phyloP scores from a whole-genome alignment of 2,329 filamentous ascomycete species.

The Botrytis aclada region DNA sequence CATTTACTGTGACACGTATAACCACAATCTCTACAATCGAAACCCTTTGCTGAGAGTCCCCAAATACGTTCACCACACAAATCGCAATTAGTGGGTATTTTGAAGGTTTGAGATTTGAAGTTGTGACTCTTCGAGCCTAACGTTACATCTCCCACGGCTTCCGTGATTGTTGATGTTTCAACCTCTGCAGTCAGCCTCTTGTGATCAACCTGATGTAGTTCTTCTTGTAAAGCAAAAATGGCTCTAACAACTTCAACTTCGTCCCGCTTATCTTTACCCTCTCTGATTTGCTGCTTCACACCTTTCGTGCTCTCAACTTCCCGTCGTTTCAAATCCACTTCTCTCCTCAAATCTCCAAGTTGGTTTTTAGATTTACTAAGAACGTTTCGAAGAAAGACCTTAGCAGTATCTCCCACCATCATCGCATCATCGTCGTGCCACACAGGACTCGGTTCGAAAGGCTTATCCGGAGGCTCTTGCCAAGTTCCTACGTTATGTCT shows the following conservation, averaged over 20 bases:
- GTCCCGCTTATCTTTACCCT: conserved; percentile 83
- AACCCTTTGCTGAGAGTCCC: conserved; percentile 94
- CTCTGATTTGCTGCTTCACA: conserved; percentile 70
- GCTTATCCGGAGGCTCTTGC: conserved; percentile 80
- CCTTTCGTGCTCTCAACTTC: conserved; percentile 79
- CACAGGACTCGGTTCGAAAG: conserved; percentile 90
- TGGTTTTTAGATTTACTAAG: conserved; percentile 86
- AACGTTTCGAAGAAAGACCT: conserved; percentile 87
- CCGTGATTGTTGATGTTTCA: conserved; percentile 89
- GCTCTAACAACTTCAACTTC: conserved; percentile 80
- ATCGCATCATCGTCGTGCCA: conserved; percentile 94
- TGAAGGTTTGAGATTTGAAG: conserved; percentile 98
- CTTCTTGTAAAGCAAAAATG: conserved; percentile 82
- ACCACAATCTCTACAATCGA: conserved; percentile 92
- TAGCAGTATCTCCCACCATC: conserved; percentile 80
- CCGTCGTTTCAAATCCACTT: conserved; percentile 79
- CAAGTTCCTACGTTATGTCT: conserved; percentile 82
- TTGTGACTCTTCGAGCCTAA: conserved; percentile 92
- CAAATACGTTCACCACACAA: conserved; percentile 95
- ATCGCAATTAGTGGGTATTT: conserved; percentile 98
- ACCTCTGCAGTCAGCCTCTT: conserved; percentile 85
- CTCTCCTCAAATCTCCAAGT: conserved; percentile 72
- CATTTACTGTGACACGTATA: conserved; percentile 99
- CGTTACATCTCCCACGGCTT: conserved; percentile 86
- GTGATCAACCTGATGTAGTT: conserved; percentile 78